Percentiles rank a stretch among this genome's conserved stretches.
These are phyloP conservation scores for Rhododendron molle DNA, from an alignment of 148 eudicot genomes.

Conservation along the genomic window DNA sequence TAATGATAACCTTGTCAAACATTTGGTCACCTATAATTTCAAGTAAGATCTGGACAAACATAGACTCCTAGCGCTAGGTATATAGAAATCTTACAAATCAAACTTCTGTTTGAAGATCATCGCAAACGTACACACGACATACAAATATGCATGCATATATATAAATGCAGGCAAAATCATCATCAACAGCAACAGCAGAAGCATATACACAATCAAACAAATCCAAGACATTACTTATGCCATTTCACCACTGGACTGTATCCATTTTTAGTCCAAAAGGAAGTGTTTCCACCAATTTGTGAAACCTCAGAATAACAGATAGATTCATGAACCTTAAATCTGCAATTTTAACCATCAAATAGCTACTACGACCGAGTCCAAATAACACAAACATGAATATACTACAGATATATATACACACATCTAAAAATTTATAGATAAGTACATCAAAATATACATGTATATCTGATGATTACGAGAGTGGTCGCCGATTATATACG, in stretches of 20 bases:
- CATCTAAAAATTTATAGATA: background rate
- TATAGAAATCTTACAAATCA: background rate
- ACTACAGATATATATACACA: background rate
- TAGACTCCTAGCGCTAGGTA: background rate
- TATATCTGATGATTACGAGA: background rate
- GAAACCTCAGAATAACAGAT: background rate
- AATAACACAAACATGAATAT: background rate
- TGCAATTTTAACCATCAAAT: background rate
- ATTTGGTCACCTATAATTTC: background rate
- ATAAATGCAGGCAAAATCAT: background rate
- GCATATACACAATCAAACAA: background rate
- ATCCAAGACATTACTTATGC: background rate
- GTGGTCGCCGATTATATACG: background rate
- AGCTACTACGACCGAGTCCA: background rate
- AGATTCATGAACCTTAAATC: background rate
- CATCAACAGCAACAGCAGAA: background rate
- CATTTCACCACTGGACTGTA: background rate
- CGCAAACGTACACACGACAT: background rate
- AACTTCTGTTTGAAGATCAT: background rate
- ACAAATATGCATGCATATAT: background rate
- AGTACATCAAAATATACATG: background rate
- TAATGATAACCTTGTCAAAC: background rate
- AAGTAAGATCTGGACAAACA: too few relatives aligned
- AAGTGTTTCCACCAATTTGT: background rate
- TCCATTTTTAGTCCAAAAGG: background rate